Conservation (phyloP, 2,329 filamentous ascomycete species). For the Meredithiella fracta region DNA sequence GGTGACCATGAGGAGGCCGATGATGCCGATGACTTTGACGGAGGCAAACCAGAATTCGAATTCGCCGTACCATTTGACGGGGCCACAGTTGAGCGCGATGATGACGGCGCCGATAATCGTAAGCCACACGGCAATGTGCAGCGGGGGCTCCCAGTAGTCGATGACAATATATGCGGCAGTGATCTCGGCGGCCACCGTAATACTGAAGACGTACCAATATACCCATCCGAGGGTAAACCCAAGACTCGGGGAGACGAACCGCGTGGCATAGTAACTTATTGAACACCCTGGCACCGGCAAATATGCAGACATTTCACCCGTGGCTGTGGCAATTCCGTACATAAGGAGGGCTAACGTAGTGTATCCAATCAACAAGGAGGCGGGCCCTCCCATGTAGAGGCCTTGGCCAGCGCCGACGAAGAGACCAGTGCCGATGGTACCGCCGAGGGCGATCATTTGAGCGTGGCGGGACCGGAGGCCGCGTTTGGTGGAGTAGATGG, state of each 20-base stretch:
- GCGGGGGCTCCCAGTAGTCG: conserved; percentile 16
- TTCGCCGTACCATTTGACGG: conserved; percentile 7
- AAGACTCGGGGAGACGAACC: conserved; percentile 19
- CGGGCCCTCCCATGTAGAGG: conserved; percentile 20
- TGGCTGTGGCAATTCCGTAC: conserved; percentile 34
- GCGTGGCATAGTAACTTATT: conserved; percentile 18
- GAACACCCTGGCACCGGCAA: conserved; percentile 16
- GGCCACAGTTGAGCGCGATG: conserved; percentile 8
- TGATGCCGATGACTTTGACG: conserved; percentile 34
- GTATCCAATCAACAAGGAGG: conserved; percentile 30
- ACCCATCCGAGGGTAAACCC: conserved; percentile 28
- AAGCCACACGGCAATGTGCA: conserved; percentile 16
- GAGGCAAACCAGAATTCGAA: conserved; percentile 34
- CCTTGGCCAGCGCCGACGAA: conserved; percentile 15
- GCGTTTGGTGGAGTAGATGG: conserved; percentile 15
- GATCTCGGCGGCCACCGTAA: conserved; percentile 16
- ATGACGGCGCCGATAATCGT: conserved; percentile 16
- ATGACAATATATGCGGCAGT: conserved; percentile 16
- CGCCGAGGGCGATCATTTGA: conserved; percentile 16
- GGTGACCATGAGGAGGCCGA: conserved; percentile 33
- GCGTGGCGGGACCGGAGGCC: conserved; percentile 27
- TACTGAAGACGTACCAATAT: conserved; percentile 24
- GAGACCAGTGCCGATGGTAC: conserved; percentile 15
- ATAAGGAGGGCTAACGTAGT: conserved; percentile 36
- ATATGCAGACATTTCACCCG: conserved; percentile 21